Evolutionary conservation across 352 stramenopile genomes (phyloP), one percentile per base, ranked within the genome.

Genomic region (Phytopythium mirpurense): DNA sequence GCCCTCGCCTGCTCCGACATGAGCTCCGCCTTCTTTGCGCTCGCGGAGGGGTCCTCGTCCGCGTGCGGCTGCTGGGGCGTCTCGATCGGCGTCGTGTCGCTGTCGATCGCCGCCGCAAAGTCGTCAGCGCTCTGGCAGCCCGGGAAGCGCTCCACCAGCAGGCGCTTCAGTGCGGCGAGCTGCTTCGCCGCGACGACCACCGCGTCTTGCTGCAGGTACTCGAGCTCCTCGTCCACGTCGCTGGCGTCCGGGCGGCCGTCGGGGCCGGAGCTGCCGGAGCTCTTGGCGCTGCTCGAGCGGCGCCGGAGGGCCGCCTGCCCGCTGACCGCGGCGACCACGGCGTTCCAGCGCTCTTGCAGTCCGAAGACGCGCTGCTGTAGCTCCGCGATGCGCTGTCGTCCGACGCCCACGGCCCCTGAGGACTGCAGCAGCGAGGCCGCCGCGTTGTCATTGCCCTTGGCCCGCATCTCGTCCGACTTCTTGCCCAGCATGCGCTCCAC

Each of bases 401-500:
- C 78, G 11, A 67, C 47, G 1, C 65, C 66, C 31, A 89, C 78
- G 1, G 68, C 58, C 19, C 35, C 43, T 10, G 81, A 72, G 19
- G 78, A 78, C 50, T 89, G 76, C 47, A 70, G 60, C 40, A 91
- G 72, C 56, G 76, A 68, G 16, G 65, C 52, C 21, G 70, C 68
- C 15, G 81, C 81, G 18, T 52, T 58, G 21, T 80, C 72, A 54
- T 89, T 91, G 26, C 76, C 72, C 53, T 89, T 91, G 16, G 45
- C 37, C 54, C 68, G 69, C 78, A 91, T 88, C 54, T 91, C 81
- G n/a, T 84, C 72, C 59, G 78, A 74, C 63, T 91, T 91, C 54
- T 87, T 87, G 27, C 45, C 57, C 46, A 91, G 57, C 69, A 88
- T 80, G 32, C 55, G 52, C 51, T 81, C 71, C 23, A 91, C 81